A percentile compares a stretch with the other conserved stretches of the same genome.
These are phyloP conservation scores for Yarrowia divulgata DNA, from an alignment of 805 yeast genomes.

Conservation along the genomic window DNA sequence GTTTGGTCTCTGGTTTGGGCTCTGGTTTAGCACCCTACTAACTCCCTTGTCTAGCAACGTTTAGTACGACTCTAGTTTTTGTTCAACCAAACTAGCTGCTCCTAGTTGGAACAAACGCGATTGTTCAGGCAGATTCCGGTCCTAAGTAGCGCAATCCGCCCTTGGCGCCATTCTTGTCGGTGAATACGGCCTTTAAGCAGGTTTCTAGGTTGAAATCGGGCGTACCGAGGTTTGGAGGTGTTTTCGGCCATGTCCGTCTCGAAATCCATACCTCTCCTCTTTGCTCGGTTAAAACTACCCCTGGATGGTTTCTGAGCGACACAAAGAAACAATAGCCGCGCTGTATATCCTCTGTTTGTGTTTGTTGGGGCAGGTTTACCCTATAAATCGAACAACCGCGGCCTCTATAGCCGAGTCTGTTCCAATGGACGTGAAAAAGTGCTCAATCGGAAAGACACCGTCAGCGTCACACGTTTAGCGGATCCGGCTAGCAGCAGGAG, in stretches of 20 bases:
- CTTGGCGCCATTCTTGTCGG: background rate
- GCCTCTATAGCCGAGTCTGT: conserved; percentile 12
- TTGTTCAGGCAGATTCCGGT: background rate
- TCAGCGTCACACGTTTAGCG: background rate
- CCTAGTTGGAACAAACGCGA: background rate
- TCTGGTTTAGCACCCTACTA: too few species aligned
- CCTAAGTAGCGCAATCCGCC: background rate
- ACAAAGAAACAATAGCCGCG: conserved; percentile 18
- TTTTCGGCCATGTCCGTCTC: too few species aligned
- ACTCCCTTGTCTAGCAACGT: too few species aligned
- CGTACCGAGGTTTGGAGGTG: background rate
- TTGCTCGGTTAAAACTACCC: too few species aligned
- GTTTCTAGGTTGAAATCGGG: background rate
- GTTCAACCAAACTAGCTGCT: background rate
- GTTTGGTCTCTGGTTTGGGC: too few species aligned
- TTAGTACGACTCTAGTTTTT: background rate
- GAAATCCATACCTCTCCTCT: too few species aligned
- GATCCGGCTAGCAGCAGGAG: background rate
- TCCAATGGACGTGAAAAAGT: too few species aligned
- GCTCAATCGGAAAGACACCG: too few species aligned
- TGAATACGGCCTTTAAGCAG: conserved; percentile 2
- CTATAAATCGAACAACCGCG: background rate
- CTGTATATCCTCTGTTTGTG: too few species aligned
- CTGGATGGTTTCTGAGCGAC: too few species aligned
- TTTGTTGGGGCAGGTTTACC: background rate